Evolutionary conservation across 2,329 filamentous ascomycete species (phyloP), one percentile per base, ranked within the genome.

Genomic region (Alternaria incomplexa): DNA sequence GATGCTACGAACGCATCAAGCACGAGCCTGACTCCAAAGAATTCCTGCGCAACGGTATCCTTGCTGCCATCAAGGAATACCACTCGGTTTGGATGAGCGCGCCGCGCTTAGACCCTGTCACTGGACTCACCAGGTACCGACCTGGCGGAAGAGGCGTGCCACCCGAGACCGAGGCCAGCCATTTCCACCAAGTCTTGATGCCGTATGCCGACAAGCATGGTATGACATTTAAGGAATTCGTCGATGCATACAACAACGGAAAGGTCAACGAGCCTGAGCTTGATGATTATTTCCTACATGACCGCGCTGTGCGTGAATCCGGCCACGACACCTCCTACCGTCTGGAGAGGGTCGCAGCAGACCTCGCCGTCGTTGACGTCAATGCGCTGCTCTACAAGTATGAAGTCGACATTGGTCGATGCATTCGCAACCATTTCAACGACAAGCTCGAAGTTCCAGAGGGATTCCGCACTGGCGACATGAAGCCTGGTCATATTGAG

Each of bases 381-480:
- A 98, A 99, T 82, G 96, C 93, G 26, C 85, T 97, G 28, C 84
- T 99, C 26, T 99, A 96, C 87, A 98, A 98, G 82, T 98, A 98
- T 77, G 96, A 99, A 81, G 90, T 90, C 28, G 96, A 99, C 74
- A 97, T 99, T 77, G 90, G 92, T 3, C 89, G 91, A 64, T 91
- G 89, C 9, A 97, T 99, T 72, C 91, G 93, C 59, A 91, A 86
- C 52, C 86, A 93, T 70, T 98, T 98, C 80, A 87, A 88, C 58
- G 95, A 98, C 80, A 90, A 87, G 70, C 86, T 99, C 5, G 83
- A 85, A n/a, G 89, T 99, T 47, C 94, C 95, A 0, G 85, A 85
- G 1, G 94, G 96, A 68, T 98, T 93, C 82, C 92, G 91, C 71
- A 87, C 89, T 25, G 87, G 89, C 8, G 85, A 83, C 26, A 85